Base-by-base conservation (phyloP, 2,329 filamentous ascomycete genomes). In the Colletotrichum musicola region DNA sequence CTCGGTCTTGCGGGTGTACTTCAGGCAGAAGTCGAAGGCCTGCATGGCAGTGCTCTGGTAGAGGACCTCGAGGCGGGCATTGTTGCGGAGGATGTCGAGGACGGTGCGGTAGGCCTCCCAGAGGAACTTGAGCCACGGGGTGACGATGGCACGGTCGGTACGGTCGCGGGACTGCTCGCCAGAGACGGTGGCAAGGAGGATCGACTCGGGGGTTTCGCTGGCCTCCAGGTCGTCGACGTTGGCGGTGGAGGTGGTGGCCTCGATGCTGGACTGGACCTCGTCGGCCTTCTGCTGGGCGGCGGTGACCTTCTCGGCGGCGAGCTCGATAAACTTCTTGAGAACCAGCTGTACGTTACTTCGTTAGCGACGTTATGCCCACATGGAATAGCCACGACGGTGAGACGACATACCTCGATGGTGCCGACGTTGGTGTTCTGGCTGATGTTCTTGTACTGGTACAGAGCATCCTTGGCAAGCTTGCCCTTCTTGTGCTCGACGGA, bases 371-470 rank as follows among this genome's bases (percentile, higher is more conserved):
- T 62, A 54, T 18, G 42, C 40, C 42, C 53, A 46, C 25, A 25
- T 7, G 16, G 27, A 40, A 25, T n/a, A 18, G 42, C 14, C 5
- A 6, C 54, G 54, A 38, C 55, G 13, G 18, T 16, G n/a, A 40
- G 30, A 38, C 20, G 55, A 14, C 64, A 60, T 84, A 94, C 92
- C 90, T 98, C 96, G 80, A 99, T 99, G 71, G 96, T 99, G 75
- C 90, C 94, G 74, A 99, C 94, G 80, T 98, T 98, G 75, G 95
- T 97, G 85, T 99, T 99, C 82, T 99, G 96, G 64, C 95, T 95
- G 74, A 98, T 98, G 82, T 99, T 99, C 88, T 99, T 99, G 89
- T 99, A 99, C 82, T 98, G 96, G 82, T 98, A 99, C 56, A 99
- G 88, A 71, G 96, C 96, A 85, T 99, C 96, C 88, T 99, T 99